phyloP scores from a whole-genome alignment of 2,329 filamentous ascomycete species.

The Pseudogymnoascus sp. region DNA sequence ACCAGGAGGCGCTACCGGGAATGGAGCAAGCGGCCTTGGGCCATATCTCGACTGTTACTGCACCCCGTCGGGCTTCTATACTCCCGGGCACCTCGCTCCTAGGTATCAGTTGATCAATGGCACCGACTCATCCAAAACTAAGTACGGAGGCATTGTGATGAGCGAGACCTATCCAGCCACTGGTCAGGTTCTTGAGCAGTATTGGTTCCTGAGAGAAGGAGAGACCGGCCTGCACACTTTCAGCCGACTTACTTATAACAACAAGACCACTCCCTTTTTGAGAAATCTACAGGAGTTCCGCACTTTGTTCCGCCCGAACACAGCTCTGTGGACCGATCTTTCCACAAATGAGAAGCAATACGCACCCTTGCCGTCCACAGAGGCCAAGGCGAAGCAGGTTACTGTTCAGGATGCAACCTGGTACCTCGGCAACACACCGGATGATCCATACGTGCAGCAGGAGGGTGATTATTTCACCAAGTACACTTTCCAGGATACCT shows the following conservation, averaged over 20 bases:
- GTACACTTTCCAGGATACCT: conserved; percentile 54
- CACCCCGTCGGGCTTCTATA: conserved; percentile 52
- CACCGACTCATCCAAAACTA: conserved; percentile 41
- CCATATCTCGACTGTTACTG: conserved; percentile 61
- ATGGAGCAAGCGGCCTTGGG: conserved; percentile 43
- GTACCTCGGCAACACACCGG: conserved; percentile 48
- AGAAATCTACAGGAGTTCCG: conserved; percentile 55
- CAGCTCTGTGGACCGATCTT: conserved; percentile 55
- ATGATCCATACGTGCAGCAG: conserved; percentile 49
- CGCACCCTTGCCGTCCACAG: conserved; percentile 44
- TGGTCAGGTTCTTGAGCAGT: conserved; percentile 55
- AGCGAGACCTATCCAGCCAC: conserved; percentile 52
- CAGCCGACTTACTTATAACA: conserved; percentile 53
- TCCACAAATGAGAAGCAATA: conserved; percentile 50
- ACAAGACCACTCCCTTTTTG: conserved; percentile 48
- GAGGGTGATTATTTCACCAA: conserved; percentile 60
- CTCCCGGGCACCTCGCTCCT: conserved; percentile 45
- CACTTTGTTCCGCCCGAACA: conserved; percentile 55
- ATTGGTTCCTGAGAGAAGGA: conserved; percentile 57
- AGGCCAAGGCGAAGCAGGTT: conserved; percentile 36
- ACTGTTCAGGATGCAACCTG: conserved; percentile 59
- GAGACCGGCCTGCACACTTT: conserved; percentile 59
- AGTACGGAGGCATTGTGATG: conserved; percentile 54
- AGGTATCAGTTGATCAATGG: conserved; percentile 46
- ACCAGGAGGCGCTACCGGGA: conserved; percentile 21